phyloP scores from a whole-genome alignment of 2,329 filamentous ascomycete genomes.

The Dactylellina parvicollis region DNA sequence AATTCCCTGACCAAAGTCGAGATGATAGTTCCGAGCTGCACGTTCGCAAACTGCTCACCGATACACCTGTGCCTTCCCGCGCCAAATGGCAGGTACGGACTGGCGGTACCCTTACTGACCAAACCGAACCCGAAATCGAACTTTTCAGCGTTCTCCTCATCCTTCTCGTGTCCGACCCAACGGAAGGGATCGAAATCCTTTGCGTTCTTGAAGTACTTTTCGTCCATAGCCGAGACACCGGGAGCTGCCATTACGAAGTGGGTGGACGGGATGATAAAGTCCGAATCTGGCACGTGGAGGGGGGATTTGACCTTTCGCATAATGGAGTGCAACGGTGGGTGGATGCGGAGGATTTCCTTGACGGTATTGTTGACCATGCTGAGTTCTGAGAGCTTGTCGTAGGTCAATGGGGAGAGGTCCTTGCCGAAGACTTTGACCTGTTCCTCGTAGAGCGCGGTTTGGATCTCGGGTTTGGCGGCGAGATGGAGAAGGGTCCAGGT shows the following conservation, averaged over 20 bases:
- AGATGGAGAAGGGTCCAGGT: conserved; percentile 80
- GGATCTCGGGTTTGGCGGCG: conserved; percentile 74
- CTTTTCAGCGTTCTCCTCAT: conserved; percentile 65
- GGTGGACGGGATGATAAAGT: conserved; percentile 67
- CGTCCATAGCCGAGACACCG: conserved; percentile 64
- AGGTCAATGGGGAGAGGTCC: conserved; percentile 68
- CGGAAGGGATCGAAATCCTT: conserved; percentile 71
- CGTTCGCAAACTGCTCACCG: conserved; percentile 79
- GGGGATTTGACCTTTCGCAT: conserved; percentile 77
- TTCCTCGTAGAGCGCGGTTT: conserved; percentile 75
- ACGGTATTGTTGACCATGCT: conserved; percentile 72
- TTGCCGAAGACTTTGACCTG: conserved; percentile 69
- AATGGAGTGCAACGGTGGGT: conserved; percentile 77
- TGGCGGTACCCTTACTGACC: conserved; percentile 70
- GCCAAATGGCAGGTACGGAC: conserved; percentile 76
- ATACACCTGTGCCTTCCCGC: conserved; percentile 78
- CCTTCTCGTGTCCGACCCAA: conserved; percentile 65
- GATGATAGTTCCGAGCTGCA: conserved; percentile 74
- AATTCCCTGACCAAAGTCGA: conserved; percentile 71
- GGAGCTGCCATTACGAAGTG: conserved; percentile 67
- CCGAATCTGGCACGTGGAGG: conserved; percentile 69
- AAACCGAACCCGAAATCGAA: conserved; percentile 72
- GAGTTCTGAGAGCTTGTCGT: conserved; percentile 70
- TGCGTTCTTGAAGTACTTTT: conserved; percentile 71
- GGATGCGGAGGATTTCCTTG: conserved; percentile 76